Conservation (phyloP, 148 eudicot genomes). For the Euryodendron excelsum region DNA sequence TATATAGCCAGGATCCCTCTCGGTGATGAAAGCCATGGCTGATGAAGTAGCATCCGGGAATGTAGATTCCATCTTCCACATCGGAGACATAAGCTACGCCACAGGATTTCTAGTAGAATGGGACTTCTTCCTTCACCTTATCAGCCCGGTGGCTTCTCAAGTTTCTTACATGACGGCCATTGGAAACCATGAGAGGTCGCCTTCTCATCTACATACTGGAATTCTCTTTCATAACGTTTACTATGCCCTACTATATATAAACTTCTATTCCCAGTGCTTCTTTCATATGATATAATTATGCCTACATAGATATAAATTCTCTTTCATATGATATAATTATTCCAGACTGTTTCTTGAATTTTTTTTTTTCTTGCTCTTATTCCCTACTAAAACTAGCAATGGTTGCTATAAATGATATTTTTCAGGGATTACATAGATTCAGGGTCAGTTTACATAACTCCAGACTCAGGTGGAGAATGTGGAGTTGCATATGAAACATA, state of each 20-base stretch:
- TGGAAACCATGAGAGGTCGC: constrained; percentile 82
- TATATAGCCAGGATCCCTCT: constrained; percentile 72
- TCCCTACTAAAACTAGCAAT: not conserved
- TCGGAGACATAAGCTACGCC: constrained; percentile 90
- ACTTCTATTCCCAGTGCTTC: too few relatives aligned
- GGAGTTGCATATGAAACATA: constrained; percentile 90
- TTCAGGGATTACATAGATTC: constrained; percentile 60
- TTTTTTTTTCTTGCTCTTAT: too few relatives aligned
- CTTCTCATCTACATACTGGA: too few relatives aligned
- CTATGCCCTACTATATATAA: too few relatives aligned
- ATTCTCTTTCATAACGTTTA: too few relatives aligned
- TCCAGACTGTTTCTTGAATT: too few relatives aligned
- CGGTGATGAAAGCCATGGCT: constrained; percentile 58
- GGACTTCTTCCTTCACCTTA: constrained; percentile 80
- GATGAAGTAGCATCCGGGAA: constrained; percentile 56
- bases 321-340: not conserved
- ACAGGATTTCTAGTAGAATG: constrained; percentile 87
- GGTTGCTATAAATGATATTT: not conserved
- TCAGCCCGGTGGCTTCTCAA: constrained; percentile 58
- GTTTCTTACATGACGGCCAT: constrained; percentile 87
- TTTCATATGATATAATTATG: too few relatives aligned
- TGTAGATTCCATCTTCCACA: constrained; percentile 67
- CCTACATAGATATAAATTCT: not conserved
- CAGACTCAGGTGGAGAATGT: constrained; percentile 95
- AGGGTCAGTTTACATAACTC: constrained; percentile 65